A percentile compares a stretch with the other conserved stretches of the same genome.
Conservation (phyloP, 1,284 basidiomycete species). For the Anthracocystis panici-leucophaei region DNA sequence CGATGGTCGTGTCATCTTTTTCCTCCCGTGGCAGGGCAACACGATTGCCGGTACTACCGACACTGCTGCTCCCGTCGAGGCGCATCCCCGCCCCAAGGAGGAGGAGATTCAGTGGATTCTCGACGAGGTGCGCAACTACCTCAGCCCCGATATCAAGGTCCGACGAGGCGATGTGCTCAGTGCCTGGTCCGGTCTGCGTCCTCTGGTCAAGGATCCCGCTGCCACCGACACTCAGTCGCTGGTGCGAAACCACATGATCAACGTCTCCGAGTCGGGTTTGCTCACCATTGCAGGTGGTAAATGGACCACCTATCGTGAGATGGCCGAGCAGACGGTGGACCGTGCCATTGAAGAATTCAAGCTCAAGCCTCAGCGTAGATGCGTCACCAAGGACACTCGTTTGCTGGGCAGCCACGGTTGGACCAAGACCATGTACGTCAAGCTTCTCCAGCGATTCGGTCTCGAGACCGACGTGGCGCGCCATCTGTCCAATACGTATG, state of each 20-base stretch:
- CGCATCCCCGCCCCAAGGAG: slow-evolving; percentile 86
- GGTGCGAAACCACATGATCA: slow-evolving; percentile 94
- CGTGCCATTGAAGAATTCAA: slow-evolving; percentile 83
- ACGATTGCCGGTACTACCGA: slow-evolving; percentile 98
- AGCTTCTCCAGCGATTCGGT: slow-evolving; percentile 85
- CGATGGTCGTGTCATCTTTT: slow-evolving; percentile 97
- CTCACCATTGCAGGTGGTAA: slow-evolving; percentile 97
- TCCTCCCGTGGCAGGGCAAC: slow-evolving; percentile 98
- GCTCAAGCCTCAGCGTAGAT: slow-evolving; percentile 74
- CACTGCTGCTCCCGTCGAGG: slow-evolving; percentile 80
- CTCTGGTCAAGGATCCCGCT: slow-evolving; percentile 86
- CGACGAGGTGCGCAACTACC: slow-evolving; percentile 88
- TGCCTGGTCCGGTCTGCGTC: slow-evolving; percentile 92
- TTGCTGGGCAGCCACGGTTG: slow-evolving; percentile 94
- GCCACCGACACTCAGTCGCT: slow-evolving; percentile 86
- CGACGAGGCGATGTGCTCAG: slow-evolving; percentile 95
- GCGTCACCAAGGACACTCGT: slow-evolving; percentile 84
- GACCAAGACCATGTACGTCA: slow-evolving; percentile 96
- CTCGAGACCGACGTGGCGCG: slow-evolving; percentile 91
- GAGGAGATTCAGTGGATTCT: slow-evolving; percentile 97
- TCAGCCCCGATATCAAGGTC: slow-evolving; percentile 91
- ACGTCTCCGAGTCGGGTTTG: slow-evolving; percentile 83
- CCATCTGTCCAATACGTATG: slow-evolving; percentile 92
- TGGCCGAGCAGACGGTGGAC: slow-evolving; percentile 96
- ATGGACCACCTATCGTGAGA: slow-evolving; percentile 95